phyloP scores from a whole-genome alignment of 441 rosid genomes.

The Gossypium schwendimanii region DNA sequence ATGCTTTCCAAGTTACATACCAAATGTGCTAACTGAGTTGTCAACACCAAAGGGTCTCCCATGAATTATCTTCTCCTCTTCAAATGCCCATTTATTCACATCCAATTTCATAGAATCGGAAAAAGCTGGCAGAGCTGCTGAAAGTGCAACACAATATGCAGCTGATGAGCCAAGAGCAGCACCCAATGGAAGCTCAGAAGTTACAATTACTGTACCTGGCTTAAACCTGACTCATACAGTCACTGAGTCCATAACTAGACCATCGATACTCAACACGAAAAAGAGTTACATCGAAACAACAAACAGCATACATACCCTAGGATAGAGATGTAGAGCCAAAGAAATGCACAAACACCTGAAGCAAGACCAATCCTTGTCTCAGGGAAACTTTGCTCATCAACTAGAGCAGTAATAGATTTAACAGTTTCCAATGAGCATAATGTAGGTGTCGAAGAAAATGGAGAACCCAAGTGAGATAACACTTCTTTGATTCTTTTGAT shows the following conservation, averaged over 20 bases:
- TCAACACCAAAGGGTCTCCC: constrained; percentile 95
- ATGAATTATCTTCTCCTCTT: constrained; percentile 88
- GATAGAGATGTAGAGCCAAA: constrained; percentile 82
- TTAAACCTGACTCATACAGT: constrained; percentile 41
- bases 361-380: constrained; percentile 63
- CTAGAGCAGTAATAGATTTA: constrained; percentile 45
- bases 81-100: constrained; percentile 80
- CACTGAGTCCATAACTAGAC: constrained; percentile 14
- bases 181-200: constrained; percentile 79
- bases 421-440: constrained; percentile 51
- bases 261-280: neutral
- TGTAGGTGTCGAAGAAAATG: constrained; percentile 42
- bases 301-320: constrained; percentile 48
- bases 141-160: constrained; percentile 66
- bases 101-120: constrained; percentile 39
- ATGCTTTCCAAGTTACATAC: constrained; percentile 35
- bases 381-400: constrained; percentile 63
- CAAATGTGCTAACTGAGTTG: constrained; percentile 92
- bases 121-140: constrained; percentile 61
- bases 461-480: constrained; percentile 33
- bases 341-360: constrained; percentile 67
- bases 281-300: constrained; percentile 2
- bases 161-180: constrained; percentile 93
- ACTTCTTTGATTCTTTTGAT: constrained; percentile 47
- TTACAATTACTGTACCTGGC: constrained; percentile 60